phyloP scores from a whole-genome alignment of 1,284 basidiomycete species.

The Malassezia sympodialis region DNA sequence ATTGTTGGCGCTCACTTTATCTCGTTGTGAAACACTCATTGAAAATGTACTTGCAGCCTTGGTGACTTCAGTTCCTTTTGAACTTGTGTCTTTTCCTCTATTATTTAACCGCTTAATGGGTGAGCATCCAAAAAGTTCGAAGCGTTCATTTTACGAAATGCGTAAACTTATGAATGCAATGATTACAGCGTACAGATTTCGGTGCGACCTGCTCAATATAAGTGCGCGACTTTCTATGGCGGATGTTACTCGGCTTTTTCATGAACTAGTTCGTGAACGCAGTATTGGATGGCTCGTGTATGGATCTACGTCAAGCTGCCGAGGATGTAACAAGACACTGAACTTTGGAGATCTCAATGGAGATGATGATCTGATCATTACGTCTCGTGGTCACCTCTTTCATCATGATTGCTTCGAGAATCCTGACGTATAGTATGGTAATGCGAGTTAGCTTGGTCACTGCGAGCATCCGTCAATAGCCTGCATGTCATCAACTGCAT shows the following conservation, averaged over 20 bases:
- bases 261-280: conserved; percentile 10
- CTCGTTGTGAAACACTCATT: conserved; percentile 50
- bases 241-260: conserved; percentile 12
- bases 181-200: conserved; percentile 82
- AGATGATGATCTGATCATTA: not conserved
- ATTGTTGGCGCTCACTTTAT: not conserved
- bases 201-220: conserved; percentile 68
- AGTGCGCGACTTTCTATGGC: conserved; percentile 6
- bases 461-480: not conserved
- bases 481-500: not conserved
- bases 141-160: conserved; percentile 69
- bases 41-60: conserved; percentile 63
- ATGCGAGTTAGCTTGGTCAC: not conserved
- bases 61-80: conserved; percentile 69
- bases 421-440: not conserved
- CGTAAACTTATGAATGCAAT: conserved; percentile 79
- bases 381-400: not conserved
- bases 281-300: not conserved
- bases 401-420: not conserved
- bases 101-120: conserved; percentile 76
- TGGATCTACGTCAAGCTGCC: not conserved
- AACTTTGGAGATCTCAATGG: not conserved
- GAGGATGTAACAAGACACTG: not conserved
- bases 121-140: conserved; percentile 47
- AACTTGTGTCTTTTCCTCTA: conserved; percentile 75